Conservation (phyloP, 1,139 yeast species). For the Pneumocystis canis region DNA sequence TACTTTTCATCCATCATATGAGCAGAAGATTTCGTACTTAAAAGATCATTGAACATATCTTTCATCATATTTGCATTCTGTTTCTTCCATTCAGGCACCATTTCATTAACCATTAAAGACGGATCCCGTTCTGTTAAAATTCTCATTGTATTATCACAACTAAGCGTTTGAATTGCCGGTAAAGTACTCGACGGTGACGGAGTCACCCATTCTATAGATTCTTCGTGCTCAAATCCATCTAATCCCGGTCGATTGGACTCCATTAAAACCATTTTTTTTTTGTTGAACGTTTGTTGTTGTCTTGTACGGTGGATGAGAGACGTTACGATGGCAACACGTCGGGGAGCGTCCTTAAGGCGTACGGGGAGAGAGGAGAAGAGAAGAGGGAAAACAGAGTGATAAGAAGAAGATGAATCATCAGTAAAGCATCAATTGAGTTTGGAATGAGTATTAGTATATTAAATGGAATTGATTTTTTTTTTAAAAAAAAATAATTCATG, state of each 20-base stretch:
- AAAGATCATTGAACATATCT: not conserved
- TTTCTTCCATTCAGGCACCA: not conserved
- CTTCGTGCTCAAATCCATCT: not conserved
- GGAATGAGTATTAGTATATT: no score
- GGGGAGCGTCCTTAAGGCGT: no score
- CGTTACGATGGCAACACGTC: no score
- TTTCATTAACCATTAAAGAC: not conserved
- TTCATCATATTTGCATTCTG: not conserved
- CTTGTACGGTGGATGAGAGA: no score
- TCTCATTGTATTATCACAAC: not conserved
- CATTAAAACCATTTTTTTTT: not conserved
- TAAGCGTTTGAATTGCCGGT: not conserved
- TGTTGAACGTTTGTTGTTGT: not conserved
- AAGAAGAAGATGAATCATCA: no score
- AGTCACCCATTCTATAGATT: not conserved
- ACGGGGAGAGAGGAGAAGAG: no score
- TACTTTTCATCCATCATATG: not conserved
- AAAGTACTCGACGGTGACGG: not conserved
- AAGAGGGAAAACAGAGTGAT: no score
- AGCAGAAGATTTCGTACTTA: not conserved
- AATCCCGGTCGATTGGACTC: not conserved
- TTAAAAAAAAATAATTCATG: no score
- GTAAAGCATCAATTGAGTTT: no score
- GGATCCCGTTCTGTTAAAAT: not conserved
- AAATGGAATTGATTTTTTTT: no score